These are phyloP conservation scores for Sanghuangporus sanghuang DNA, from an alignment of 1,284 basidiomycete species.

Conservation along the genomic window DNA sequence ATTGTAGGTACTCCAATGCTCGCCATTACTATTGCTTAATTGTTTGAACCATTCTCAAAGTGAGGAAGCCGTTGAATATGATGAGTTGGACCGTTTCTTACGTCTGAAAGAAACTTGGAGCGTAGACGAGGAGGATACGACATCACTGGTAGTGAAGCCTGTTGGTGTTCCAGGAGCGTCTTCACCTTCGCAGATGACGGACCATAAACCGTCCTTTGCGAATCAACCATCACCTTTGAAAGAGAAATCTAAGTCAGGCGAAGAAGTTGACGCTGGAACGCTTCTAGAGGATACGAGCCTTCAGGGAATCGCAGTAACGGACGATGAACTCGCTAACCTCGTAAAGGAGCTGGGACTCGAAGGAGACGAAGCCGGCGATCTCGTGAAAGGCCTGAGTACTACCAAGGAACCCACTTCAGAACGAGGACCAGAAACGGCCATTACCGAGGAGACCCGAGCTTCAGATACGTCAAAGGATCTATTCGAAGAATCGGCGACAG, in stretches of 20 bases:
- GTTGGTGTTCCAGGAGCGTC: slow-evolving; percentile 75
- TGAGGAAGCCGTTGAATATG: slow-evolving; percentile 76
- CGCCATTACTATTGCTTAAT: slow-evolving; percentile 6
- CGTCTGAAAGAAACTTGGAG: slow-evolving; percentile 67
- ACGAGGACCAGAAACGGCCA: neutral
- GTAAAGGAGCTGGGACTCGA: slow-evolving; percentile 69
- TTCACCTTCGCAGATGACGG: slow-evolving; percentile 67
- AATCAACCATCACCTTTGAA: slow-evolving; percentile 45
- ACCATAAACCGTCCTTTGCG: slow-evolving; percentile 51
- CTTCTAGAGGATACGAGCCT: slow-evolving; percentile 66
- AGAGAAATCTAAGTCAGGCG: slow-evolving; percentile 43
- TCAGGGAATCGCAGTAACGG: slow-evolving; percentile 69
- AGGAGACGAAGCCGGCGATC: slow-evolving; percentile 64
- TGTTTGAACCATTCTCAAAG: slow-evolving; percentile 31
- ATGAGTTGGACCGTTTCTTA: slow-evolving; percentile 63
- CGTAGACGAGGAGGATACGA: slow-evolving; percentile 50
- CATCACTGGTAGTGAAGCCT: slow-evolving; percentile 44
- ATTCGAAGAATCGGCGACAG: neutral
- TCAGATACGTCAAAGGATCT: neutral
- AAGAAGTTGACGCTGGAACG: slow-evolving; percentile 57
- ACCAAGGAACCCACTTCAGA: slow-evolving; percentile 1
- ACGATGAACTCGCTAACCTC: slow-evolving; percentile 62
- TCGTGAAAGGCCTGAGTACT: slow-evolving; percentile 51
- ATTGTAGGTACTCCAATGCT: slow-evolving; percentile 19
- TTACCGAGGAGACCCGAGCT: neutral